Base-by-base conservation (phyloP, 306 rosid genomes). In the Prunus mume region DNA sequence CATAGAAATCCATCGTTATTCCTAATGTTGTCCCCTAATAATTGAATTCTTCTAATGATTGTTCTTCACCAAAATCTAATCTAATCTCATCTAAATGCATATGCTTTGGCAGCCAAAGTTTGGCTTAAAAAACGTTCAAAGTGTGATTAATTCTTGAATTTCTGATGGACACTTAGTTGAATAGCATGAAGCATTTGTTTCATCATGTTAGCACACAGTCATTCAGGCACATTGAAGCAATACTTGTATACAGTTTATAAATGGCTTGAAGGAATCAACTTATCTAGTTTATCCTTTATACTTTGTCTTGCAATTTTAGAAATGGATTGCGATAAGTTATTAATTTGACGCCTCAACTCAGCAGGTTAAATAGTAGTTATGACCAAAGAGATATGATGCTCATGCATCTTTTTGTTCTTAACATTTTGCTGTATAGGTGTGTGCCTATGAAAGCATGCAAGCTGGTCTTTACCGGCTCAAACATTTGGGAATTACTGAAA, bases 371-470 rank as follows among this genome's bases (percentile, higher is more conserved):
- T 51, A 32, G 55, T 71, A 61, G 27, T 18, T 54, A 27, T 63
- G 27, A 25, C 41, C 45, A 54, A 64, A 27, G 25, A 43, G 50
- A 17, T 71, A 5, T 55, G 65, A 49, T 32, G 19, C 52, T 79
- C 41, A 25, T 43, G 6, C 65, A n/a, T 25, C 27, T 46, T 74
- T 18, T 74, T 77, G 63, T 18, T 56, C 1, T 67, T 75, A 19
- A 19, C 43, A 12, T 43, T 38, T 61, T 82, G 72, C 50, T 55
- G 45, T 78, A 34, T 83, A 95, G 98, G 97, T 95, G 18, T 92
- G 98, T 76, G 92, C 93, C 54, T 95, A 89, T 78, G 98, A 95
- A 86, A 95, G 97, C 84, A 92, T 95, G 98, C 98, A 92, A 95
- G 97, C 98, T 68, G 97, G 97, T 69, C 85, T 92, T 27, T 95